Conservation (phyloP, 495 filamentous ascomycete species). For the Paragyromitra xinjiangensis region DNA sequence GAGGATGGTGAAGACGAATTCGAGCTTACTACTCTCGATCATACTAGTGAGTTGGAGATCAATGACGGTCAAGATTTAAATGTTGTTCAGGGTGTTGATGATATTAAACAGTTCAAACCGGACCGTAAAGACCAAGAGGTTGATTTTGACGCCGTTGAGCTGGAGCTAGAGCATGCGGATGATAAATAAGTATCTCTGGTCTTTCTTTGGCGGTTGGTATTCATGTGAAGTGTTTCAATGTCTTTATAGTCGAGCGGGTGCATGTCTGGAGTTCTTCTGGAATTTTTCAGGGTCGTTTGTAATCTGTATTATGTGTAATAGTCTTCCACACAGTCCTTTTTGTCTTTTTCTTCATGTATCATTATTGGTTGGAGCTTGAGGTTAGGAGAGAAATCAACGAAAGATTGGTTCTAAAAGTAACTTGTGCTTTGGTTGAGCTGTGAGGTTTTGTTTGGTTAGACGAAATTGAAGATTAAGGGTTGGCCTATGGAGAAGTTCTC, state of each 20-base stretch:
- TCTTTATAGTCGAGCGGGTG: constrained; percentile 17
- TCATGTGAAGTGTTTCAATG: constrained; percentile 24
- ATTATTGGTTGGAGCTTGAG: constrained; percentile 28
- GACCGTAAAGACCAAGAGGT: constrained; percentile 4
- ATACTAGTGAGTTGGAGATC: constrained; percentile 17
- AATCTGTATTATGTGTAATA: constrained; percentile 45
- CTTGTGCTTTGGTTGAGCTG: too few relatives aligned
- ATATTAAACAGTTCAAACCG: not conserved
- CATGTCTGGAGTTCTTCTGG: constrained; percentile 29
- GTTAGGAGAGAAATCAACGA: constrained; percentile 12
- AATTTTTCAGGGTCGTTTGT: constrained; percentile 17
- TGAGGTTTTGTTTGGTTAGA: not conserved
- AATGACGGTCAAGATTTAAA: not conserved
- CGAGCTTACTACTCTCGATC: constrained; percentile 2
- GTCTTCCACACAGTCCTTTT: constrained; percentile 30
- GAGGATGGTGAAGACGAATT: constrained; percentile 6
- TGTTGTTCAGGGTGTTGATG: not conserved
- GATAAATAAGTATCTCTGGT: not conserved
- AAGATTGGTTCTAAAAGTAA: not conserved
- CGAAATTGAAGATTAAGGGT: too few relatives aligned
- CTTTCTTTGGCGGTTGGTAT: not conserved
- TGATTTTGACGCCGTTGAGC: not conserved
- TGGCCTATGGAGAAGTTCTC: too few relatives aligned
- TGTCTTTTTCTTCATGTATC: constrained; percentile 37
- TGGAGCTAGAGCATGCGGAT: constrained; percentile 10